These are phyloP conservation scores for Crithidia mellificae DNA, from an alignment of 208 protist species.

Conservation along the genomic window DNA sequence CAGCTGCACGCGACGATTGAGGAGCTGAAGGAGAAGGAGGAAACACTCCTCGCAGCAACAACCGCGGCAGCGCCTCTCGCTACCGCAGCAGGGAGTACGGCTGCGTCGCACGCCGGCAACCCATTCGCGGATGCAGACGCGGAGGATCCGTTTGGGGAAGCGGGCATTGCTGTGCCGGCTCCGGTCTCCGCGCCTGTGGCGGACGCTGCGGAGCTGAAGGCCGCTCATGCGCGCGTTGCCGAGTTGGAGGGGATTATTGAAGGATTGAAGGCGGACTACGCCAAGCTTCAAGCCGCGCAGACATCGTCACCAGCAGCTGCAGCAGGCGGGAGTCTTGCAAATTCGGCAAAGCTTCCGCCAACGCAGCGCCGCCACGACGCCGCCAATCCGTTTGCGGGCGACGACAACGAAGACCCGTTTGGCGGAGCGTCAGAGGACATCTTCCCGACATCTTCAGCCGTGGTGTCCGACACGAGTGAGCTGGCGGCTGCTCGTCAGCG, in stretches of 20 bases:
- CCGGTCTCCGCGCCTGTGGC: background rate
- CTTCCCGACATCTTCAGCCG: no score
- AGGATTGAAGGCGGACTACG: no score
- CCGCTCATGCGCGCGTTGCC: background rate
- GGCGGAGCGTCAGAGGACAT: background rate
- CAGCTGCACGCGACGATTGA: background rate
- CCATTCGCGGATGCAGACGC: background rate
- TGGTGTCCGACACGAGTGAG: background rate
- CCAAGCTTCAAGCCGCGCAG: background rate
- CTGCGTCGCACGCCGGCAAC: background rate
- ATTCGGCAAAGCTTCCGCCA: no score
- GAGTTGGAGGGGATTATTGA: background rate
- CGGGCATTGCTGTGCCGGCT: background rate
- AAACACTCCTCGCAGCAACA: background rate
- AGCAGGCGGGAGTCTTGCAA: no score
- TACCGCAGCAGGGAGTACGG: background rate
- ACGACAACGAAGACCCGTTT: background rate
- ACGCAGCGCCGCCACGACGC: background rate
- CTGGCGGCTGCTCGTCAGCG: conserved; percentile 4
- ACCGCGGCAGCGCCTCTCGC: background rate
- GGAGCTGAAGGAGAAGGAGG: background rate
- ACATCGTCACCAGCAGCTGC: background rate
- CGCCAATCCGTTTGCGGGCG: background rate
- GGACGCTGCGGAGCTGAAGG: background rate
- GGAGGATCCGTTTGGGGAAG: background rate